Evolutionary conservation across 495 filamentous ascomycete species (phyloP).

Genomic region (Xylaria scruposa): DNA sequence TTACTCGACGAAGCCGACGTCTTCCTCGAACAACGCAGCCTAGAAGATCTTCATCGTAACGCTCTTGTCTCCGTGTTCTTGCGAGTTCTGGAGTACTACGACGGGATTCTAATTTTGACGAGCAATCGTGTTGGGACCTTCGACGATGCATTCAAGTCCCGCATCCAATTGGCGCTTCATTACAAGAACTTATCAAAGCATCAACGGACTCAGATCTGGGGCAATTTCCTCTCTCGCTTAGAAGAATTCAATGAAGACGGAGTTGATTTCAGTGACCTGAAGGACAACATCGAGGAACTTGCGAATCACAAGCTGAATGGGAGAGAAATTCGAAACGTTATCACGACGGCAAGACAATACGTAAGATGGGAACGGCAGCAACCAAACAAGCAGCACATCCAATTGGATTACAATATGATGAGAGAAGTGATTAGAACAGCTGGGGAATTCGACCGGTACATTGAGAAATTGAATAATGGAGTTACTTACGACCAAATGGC

Average conservation of each 20-base stretch:
- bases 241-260: slow-evolving; percentile 31
- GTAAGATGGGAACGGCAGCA: slow-evolving; percentile 27
- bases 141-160: slow-evolving; percentile 44
- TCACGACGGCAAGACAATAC: slow-evolving; percentile 33
- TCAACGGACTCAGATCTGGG: slow-evolving; percentile 48
- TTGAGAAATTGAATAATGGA: slow-evolving; percentile 23
- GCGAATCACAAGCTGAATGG: slow-evolving; percentile 48
- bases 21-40: slow-evolving; percentile 50
- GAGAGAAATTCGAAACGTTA: slow-evolving; percentile 5
- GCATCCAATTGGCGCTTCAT: slow-evolving; percentile 52
- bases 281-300: slow-evolving; percentile 9
- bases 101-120: slow-evolving; percentile 50
- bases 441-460: slow-evolving; percentile 26
- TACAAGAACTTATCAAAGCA: slow-evolving; percentile 42
- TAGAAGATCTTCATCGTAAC: slow-evolving; percentile 54
- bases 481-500: neutral
- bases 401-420: slow-evolving; percentile 32
- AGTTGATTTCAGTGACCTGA: slow-evolving; percentile 35
- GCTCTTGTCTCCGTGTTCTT: slow-evolving; percentile 60
- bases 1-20: slow-evolving; percentile 38
- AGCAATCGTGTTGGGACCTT: slow-evolving; percentile 37
- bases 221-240: slow-evolving; percentile 41
- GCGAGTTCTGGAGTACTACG: slow-evolving; percentile 59
- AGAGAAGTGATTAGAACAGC: slow-evolving; percentile 35
- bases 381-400: neutral